Conservation (phyloP, 1,284 basidiomycete species). For the Calocybe gambosa region DNA sequence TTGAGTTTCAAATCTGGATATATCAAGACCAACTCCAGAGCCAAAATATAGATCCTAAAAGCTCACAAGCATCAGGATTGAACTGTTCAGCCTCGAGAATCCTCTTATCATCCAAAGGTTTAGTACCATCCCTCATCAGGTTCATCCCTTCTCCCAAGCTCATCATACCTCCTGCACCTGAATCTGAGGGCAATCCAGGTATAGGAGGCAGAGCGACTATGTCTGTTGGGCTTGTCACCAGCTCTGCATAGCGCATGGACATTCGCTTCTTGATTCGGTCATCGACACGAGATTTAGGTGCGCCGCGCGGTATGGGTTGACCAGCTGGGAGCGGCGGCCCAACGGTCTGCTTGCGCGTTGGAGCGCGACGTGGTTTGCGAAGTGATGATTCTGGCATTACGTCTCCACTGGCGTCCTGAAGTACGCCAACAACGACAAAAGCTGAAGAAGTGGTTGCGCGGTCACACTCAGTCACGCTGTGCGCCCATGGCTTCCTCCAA, state of each 20-base stretch:
- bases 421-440: neutral
- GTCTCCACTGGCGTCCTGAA: conserved; percentile 5
- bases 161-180: conserved; percentile 23
- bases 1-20: conserved; percentile 63
- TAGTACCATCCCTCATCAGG: conserved; percentile 34
- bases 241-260: conserved; percentile 86
- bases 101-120: conserved; percentile 43
- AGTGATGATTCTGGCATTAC: conserved; percentile 18
- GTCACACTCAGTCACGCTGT: conserved; percentile 5
- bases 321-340: conserved; percentile 13
- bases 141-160: conserved; percentile 20
- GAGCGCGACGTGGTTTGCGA: conserved; percentile 19
- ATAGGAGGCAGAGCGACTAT: conserved; percentile 41
- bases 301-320: conserved; percentile 30
- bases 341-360: conserved; percentile 17
- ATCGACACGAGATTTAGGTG: conserved; percentile 71
- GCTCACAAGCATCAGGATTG: conserved; percentile 77
- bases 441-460: neutral
- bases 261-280: conserved; percentile 93
- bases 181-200: conserved; percentile 51
- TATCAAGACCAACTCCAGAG: conserved; percentile 3
- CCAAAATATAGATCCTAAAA: neutral
- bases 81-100: conserved; percentile 72
- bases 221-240: conserved; percentile 54
- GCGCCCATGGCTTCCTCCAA: neutral